These are phyloP conservation scores for Epichloe uncinata DNA, from an alignment of 2,329 filamentous ascomycete species.

Conservation along the genomic window DNA sequence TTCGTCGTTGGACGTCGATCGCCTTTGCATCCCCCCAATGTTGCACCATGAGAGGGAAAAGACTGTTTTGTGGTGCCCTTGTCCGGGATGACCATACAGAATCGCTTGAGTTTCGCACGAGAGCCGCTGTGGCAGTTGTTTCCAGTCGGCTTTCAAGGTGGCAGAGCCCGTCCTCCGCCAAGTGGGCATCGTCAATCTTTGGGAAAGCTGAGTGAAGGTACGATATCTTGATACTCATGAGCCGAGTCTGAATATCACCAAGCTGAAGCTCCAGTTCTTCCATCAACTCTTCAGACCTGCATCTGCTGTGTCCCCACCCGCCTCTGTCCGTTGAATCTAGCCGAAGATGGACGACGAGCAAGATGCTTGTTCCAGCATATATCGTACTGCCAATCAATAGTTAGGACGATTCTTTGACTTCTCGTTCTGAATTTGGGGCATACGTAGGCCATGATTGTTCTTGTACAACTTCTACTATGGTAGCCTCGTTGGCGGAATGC, in stretches of 20 bases:
- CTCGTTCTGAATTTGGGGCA: neutral
- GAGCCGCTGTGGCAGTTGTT: constrained; percentile 36
- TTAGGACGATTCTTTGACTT: constrained; percentile 6
- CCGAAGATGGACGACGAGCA: constrained; percentile 35
- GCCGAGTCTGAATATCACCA: constrained; percentile 33
- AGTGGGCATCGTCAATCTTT: constrained; percentile 13
- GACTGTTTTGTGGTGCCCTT: constrained; percentile 20
- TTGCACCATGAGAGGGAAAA: constrained; percentile 31
- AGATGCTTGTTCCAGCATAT: constrained; percentile 27
- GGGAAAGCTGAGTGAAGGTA: constrained; percentile 46
- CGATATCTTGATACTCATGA: constrained; percentile 36
- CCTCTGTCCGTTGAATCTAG: constrained; percentile 14
- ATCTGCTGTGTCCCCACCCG: constrained; percentile 15
- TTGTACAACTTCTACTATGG: constrained; percentile 33
- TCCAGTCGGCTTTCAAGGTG: constrained; percentile 34
- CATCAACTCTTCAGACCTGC: constrained; percentile 42
- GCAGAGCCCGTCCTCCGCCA: constrained; percentile 19
- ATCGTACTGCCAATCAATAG: constrained; percentile 22
- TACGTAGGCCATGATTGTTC: constrained; percentile 29
- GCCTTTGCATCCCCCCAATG: constrained; percentile 34
- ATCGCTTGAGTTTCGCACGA: constrained; percentile 32
- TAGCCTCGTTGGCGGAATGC: constrained; percentile 25
- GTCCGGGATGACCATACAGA: constrained; percentile 40
- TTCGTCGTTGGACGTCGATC: constrained; percentile 8
- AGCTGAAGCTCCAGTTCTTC: constrained; percentile 45